Conservation (phyloP, 2,329 filamentous ascomycete genomes). For the Nothophoma quercina region DNA sequence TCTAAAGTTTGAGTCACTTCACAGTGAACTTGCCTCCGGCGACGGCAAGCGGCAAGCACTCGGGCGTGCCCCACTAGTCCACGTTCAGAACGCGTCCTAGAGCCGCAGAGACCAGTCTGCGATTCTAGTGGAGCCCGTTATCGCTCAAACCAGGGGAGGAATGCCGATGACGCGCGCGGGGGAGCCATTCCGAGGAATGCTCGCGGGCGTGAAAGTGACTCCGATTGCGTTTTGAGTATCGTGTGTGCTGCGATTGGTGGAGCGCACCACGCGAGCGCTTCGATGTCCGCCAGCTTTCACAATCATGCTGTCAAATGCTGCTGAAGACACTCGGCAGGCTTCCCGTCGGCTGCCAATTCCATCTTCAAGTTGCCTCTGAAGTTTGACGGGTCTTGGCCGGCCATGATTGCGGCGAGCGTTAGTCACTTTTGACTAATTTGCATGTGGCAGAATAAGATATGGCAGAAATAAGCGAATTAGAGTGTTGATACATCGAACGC, state of each 20-base stretch:
- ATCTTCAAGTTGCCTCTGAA: not conserved
- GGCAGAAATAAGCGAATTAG: constrained; percentile 18
- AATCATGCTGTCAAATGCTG: not conserved
- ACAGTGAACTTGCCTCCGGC: constrained; percentile 33
- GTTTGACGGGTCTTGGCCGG: constrained; percentile 6
- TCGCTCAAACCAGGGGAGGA: constrained; percentile 20
- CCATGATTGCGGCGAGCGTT: constrained; percentile 10
- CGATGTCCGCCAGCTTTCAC: not conserved
- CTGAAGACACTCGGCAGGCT: not conserved
- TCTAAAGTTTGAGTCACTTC: constrained; percentile 33
- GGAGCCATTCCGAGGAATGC: constrained; percentile 1
- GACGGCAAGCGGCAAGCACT: constrained; percentile 22
- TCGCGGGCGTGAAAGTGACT: constrained; percentile 1
- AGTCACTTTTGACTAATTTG: constrained; percentile 19
- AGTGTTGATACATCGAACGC: constrained; percentile 43
- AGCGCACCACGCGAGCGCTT: constrained; percentile 3
- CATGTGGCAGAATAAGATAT: constrained; percentile 15
- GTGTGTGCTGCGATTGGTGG: constrained; percentile 11
- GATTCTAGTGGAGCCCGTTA: constrained; percentile 21
- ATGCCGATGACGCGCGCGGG: constrained; percentile 25
- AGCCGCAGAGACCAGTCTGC: constrained; percentile 22
- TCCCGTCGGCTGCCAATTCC: not conserved
- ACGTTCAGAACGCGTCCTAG: constrained; percentile 22
- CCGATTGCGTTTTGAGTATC: not conserved
- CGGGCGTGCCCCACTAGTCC: constrained; percentile 33